Percentiles rank a stretch among this genome's conserved stretches.
Evolutionary conservation across 2,329 filamentous ascomycete genomes (phyloP).

Genomic region (Aspergillus pseudoviridinutans): DNA sequence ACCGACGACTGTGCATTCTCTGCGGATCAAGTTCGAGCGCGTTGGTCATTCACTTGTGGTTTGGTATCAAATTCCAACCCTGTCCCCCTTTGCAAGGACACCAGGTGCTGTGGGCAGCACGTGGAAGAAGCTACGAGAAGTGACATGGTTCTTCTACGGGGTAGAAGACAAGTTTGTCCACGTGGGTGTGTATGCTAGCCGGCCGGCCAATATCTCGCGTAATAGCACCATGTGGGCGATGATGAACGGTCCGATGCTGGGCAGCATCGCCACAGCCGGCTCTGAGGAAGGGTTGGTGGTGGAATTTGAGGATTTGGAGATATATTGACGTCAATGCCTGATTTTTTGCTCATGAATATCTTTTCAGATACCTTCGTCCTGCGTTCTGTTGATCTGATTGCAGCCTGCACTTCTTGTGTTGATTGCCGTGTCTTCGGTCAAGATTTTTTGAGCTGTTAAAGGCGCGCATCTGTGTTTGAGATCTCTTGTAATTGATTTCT

Average conservation of each 20-base stretch:
- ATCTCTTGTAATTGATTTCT: background rate
- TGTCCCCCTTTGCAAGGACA: conserved; percentile 28
- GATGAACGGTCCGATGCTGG: conserved; percentile 31
- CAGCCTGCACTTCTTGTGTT: background rate
- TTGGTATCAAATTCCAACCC: conserved; percentile 50
- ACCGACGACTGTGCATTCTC: conserved; percentile 40
- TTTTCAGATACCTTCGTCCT: background rate
- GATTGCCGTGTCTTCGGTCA: background rate
- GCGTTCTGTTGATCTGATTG: background rate
- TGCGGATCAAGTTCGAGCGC: conserved; percentile 55
- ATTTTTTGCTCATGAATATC: conserved; percentile 1
- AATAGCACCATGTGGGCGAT: conserved; percentile 37
- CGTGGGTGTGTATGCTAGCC: conserved; percentile 56
- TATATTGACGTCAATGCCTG: conserved; percentile 32
- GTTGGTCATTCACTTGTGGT: conserved; percentile 55
- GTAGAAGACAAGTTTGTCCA: conserved; percentile 56
- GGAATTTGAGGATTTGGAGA: conserved; percentile 50
- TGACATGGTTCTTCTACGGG: conserved; percentile 60
- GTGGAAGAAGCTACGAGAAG: conserved; percentile 58
- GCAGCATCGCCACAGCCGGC: conserved; percentile 18
- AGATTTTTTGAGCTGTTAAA: background rate
- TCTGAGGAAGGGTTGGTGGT: conserved; percentile 42
- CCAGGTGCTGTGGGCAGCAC: conserved; percentile 40
- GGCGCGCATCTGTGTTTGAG: background rate
- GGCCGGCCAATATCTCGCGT: conserved; percentile 48